phyloP scores from a whole-genome alignment of 768 basidiomycete species.

The Hortiboletus flavorubellus region DNA sequence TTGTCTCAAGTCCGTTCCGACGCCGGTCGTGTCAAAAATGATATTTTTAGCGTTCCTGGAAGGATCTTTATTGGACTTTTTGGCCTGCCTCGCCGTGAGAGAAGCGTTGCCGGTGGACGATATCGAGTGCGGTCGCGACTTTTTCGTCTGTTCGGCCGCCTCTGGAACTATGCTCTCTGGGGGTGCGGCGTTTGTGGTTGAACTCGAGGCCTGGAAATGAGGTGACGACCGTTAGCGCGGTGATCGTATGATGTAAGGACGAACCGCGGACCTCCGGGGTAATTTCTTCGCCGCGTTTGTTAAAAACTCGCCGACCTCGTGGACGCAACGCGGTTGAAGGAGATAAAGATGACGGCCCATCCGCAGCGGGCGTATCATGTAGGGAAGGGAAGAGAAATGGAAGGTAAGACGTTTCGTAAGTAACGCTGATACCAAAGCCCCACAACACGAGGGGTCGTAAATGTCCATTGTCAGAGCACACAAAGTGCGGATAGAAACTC shows the following conservation, averaged over 20 bases:
- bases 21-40: slow-evolving; percentile 45
- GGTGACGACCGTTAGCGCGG: slow-evolving; percentile 13
- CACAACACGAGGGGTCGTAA: slow-evolving; percentile 11
- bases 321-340: slow-evolving; percentile 25
- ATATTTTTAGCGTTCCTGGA: slow-evolving; percentile 42
- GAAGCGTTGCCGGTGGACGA: slow-evolving; percentile 14
- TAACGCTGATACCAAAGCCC: slow-evolving; percentile 27
- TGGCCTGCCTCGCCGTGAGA: slow-evolving; percentile 6
- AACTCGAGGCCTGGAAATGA: slow-evolving; percentile 19
- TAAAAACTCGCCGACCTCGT: slow-evolving; percentile 53
- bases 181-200: slow-evolving; percentile 5
- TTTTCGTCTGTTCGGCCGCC: slow-evolving; percentile 25
- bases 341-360: slow-evolving; percentile 21
- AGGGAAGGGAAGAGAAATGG: slow-evolving; percentile 57
- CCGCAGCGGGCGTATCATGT: slow-evolving; percentile 22
- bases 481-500: slow-evolving; percentile 12
- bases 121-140: slow-evolving; percentile 20
- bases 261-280: slow-evolving; percentile 23
- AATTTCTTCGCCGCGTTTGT: slow-evolving; percentile 48
- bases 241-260: slow-evolving; percentile 18
- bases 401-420: slow-evolving; percentile 61
- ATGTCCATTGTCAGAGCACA: slow-evolving; percentile 17
- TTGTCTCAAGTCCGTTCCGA: slow-evolving; percentile 48
- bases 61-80: slow-evolving; percentile 20
- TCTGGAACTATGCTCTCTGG: slow-evolving; percentile 11